phyloP scores from a whole-genome alignment of 352 stramenopile species.

The Achlya hypogyna region DNA sequence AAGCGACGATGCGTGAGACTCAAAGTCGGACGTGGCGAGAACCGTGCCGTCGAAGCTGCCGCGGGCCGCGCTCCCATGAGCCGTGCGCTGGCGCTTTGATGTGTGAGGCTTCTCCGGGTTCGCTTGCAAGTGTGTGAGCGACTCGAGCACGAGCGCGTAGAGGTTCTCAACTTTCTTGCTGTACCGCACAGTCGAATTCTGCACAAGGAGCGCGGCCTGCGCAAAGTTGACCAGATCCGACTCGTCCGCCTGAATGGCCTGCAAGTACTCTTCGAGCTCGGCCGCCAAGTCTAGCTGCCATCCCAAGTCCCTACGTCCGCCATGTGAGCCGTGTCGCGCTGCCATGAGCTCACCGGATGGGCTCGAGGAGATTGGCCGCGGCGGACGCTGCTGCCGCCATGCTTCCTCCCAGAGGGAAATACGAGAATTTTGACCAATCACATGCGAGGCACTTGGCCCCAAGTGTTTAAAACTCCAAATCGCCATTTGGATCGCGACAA shows the following conservation, averaged over 20 bases:
- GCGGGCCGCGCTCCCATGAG: conserved; percentile 31
- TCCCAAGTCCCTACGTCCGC: conserved; percentile 62
- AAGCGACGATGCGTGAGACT: background rate
- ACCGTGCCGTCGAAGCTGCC: conserved; percentile 40
- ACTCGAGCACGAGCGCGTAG: conserved; percentile 87
- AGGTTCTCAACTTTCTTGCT: conserved; percentile 94
- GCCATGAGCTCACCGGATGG: conserved; percentile 46
- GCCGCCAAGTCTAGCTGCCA: conserved; percentile 87
- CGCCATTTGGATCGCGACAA: background rate
- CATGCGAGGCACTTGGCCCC: background rate
- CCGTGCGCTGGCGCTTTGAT: conserved; percentile 23
- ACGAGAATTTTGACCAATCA: background rate
- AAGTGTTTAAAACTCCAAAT: background rate
- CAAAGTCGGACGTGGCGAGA: conserved; percentile 28
- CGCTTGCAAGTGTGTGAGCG: conserved; percentile 59
- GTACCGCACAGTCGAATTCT: conserved; percentile 91
- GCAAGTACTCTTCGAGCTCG: conserved; percentile 86
- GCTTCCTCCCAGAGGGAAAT: background rate
- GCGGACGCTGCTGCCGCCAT: background rate
- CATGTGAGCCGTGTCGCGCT: background rate
- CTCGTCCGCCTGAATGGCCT: conserved; percentile 62
- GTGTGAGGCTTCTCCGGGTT: conserved; percentile 46
- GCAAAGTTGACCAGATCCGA: conserved; percentile 87
- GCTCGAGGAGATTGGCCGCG: conserved; percentile 60
- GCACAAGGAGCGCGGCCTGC: conserved; percentile 88